Conservation (phyloP, 306 rosid species). For the Dryas alaskensis region DNA sequence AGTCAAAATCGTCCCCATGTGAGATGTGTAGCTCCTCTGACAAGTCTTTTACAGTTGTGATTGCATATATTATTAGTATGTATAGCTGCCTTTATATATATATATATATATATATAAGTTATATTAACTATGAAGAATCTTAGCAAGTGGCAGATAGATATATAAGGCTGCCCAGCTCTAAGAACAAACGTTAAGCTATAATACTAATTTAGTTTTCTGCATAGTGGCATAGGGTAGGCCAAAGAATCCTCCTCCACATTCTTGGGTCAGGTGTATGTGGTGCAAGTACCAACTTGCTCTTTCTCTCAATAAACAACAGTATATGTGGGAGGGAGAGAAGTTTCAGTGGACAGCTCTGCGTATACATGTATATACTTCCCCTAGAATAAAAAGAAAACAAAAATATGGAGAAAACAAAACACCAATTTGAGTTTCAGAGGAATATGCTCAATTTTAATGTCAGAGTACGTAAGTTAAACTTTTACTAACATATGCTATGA, state of each 20-base stretch:
- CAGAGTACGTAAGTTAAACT: not conserved
- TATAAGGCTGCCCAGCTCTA: not conserved
- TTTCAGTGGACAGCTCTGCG: no score
- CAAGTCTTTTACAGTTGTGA: conserved; percentile 21
- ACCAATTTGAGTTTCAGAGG: not conserved
- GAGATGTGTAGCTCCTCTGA: not conserved
- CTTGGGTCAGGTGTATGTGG: conserved; percentile 10
- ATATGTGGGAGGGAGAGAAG: not conserved
- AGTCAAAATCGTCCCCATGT: conserved; percentile 12
- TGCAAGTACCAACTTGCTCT: conserved; percentile 11
- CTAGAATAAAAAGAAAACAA: not conserved
- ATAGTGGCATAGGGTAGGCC: conserved; percentile 18
- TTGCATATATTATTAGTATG: conserved; percentile 8
- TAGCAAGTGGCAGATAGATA: conserved; percentile 12
- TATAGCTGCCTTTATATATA: not conserved
- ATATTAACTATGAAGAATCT: conserved; percentile 9
- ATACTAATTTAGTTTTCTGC: not conserved
- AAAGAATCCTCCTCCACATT: conserved; percentile 9
- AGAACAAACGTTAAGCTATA: not conserved
- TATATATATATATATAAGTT: not conserved
- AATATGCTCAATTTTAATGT: not conserved
- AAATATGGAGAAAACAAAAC: not conserved
- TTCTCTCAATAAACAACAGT: conserved; percentile 4
- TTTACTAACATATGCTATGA: not conserved
- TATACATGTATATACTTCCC: not conserved